phyloP scores from a whole-genome alignment of 176 grass and related monocot species.

The Musa itinerans region DNA sequence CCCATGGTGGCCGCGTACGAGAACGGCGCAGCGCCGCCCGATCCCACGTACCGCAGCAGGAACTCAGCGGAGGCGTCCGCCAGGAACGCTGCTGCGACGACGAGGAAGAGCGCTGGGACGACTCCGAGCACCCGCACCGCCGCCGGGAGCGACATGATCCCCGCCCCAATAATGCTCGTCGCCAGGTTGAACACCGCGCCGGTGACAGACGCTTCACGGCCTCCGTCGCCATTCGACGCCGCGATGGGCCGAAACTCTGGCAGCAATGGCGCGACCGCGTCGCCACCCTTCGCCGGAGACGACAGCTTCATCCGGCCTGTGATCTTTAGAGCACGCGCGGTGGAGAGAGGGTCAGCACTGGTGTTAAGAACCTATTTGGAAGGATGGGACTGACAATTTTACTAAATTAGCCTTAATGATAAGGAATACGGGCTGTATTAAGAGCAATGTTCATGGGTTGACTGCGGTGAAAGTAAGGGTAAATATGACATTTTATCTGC shows the following conservation, averaged over 20 bases:
- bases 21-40: constrained; percentile 9
- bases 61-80: constrained; percentile 60
- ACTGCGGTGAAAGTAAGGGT: too few relatives aligned
- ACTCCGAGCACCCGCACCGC: constrained; percentile 83
- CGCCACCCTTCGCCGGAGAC: not conserved
- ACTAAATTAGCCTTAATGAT: not conserved
- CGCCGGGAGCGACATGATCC: constrained; percentile 94
- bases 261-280: constrained; percentile 36
- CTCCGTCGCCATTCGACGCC: not conserved
- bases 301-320: constrained; percentile 14
- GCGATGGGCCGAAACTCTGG: constrained; percentile 21
- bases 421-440: too few relatives aligned
- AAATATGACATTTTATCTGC: too few relatives aligned
- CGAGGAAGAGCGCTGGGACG: constrained; percentile 35
- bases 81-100: constrained; percentile 43
- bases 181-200: constrained; percentile 89
- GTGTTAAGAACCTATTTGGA: not conserved
- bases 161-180: constrained; percentile 81
- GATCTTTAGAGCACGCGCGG: not conserved
- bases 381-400: not conserved
- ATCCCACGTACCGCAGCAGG: constrained; percentile 59
- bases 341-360: too few relatives aligned
- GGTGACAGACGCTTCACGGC: constrained; percentile 30
- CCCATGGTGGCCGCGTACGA: constrained; percentile 71
- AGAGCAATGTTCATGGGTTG: too few relatives aligned